Evolutionary conservation across 768 basidiomycete species (phyloP).

Genomic region (Suillus variegatus): DNA sequence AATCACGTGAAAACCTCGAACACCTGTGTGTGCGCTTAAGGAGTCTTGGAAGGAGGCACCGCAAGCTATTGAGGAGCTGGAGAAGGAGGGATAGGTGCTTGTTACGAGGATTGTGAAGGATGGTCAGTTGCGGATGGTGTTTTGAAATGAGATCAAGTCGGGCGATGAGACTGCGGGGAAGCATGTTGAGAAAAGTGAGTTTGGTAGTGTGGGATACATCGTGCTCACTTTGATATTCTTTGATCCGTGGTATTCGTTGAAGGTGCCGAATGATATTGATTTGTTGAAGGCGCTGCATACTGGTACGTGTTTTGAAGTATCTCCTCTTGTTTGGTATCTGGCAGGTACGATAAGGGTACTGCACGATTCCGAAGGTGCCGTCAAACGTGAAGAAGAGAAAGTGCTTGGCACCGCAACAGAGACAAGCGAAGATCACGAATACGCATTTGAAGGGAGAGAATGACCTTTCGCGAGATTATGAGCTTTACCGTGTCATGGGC

Average conservation of each 20-base stretch:
- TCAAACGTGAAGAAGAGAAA: constrained; percentile 76
- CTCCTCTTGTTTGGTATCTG: background rate
- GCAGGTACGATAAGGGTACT: constrained; percentile 39
- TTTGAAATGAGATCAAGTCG: constrained; percentile 87
- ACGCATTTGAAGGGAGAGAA: constrained; percentile 84
- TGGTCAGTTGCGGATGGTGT: constrained; percentile 80
- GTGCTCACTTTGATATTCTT: constrained; percentile 45
- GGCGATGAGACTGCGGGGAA: constrained; percentile 69
- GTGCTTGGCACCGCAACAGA: constrained; percentile 70
- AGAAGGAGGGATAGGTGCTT: constrained; percentile 82
- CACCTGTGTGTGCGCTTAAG: constrained; percentile 75
- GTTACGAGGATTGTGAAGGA: constrained; percentile 83
- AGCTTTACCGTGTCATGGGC: constrained; percentile 9
- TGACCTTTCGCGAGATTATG: constrained; percentile 79
- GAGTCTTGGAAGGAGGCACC: constrained; percentile 92
- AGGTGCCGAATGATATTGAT: constrained; percentile 85
- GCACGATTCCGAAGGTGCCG: constrained; percentile 55
- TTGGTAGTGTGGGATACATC: background rate
- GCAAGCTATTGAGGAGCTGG: constrained; percentile 83
- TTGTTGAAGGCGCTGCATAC: constrained; percentile 74
- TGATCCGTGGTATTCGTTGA: constrained; percentile 83
- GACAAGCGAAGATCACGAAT: constrained; percentile 85
- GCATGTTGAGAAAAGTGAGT: constrained; percentile 77
- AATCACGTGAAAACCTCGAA: too few species aligned
- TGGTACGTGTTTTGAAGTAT: constrained; percentile 44